Base-by-base conservation (phyloP, 1,284 basidiomycete genomes). In the Cutaneotrichosporon arboriforme region DNA sequence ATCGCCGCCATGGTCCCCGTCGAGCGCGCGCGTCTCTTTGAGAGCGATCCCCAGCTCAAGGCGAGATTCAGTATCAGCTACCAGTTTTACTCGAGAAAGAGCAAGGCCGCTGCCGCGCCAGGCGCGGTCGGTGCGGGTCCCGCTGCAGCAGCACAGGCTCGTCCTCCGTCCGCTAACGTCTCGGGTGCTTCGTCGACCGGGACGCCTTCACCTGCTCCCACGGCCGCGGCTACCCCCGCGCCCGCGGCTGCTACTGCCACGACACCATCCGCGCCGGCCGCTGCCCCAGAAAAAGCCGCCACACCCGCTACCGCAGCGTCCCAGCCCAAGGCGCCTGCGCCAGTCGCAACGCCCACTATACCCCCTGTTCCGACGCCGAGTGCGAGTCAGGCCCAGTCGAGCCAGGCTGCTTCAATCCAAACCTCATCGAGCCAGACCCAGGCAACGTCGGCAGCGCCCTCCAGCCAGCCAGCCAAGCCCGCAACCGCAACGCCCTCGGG, bases 41-140 rank as follows among this genome's bases (percentile, higher is more conserved):
- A 43, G 12, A 26, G 26, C 8, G 35, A 52, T n/a, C 49, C 48
- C 1, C 39, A 20, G 13, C 34, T 52, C 5, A 52, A 52, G 23
- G 31, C 21, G 9, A 45, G 51, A 4, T 52, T 52, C 40, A 14
- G 43, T 2, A 8, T 33, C 20, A 18, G 38, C 4, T 47, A 47
- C 45, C 31, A 44, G 18, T 59, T 48, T 53, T 59, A 46, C 48
- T 51, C 52, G 45, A 50, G 52, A 31, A 21, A 33, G 31, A 40
- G 42, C 21, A 23, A 41, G 22, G 39, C 31, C 13, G 31, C 45
- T 20, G 39, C n/a, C n/a, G n/a, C n/a, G n/a, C n/a, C n/a, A n/a
- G n/a, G n/a, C n/a, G n/a, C 45, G 14, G 39, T 33, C 20, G 33
- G 14, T 7, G 26, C 43, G 20, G 31, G 44, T 13, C 10, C 21